These are phyloP conservation scores for Trichosanthes truncata DNA, from an alignment of 306 rosid species.

Conservation along the genomic window DNA sequence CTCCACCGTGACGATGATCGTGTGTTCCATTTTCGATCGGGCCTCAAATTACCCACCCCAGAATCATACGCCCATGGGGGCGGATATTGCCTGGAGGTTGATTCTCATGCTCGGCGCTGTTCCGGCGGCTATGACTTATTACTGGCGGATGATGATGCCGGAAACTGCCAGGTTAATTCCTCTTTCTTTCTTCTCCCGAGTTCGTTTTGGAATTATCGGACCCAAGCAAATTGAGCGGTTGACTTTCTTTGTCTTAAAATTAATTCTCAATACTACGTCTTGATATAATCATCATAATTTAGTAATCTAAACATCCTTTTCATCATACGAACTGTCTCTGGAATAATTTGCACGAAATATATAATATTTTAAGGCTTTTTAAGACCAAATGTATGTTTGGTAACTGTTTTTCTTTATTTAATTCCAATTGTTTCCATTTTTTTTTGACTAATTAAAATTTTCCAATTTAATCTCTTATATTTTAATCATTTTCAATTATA, in stretches of 20 bases:
- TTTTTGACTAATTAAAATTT: too few species aligned
- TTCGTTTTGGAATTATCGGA: background rate
- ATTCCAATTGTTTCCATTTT: too few species aligned
- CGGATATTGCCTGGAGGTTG: constrained; percentile 67
- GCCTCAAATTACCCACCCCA: background rate
- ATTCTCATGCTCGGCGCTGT: constrained; percentile 58
- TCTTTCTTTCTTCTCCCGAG: background rate
- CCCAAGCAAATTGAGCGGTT: background rate
- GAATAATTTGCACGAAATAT: background rate
- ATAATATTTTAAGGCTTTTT: background rate
- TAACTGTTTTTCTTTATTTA: too few species aligned
- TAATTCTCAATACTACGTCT: background rate
- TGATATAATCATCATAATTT: background rate
- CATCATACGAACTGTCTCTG: background rate
- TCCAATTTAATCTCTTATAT: too few species aligned
- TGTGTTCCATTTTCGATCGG: constrained; percentile 33
- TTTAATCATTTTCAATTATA: too few species aligned
- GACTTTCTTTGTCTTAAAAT: background rate
- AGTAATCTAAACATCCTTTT: background rate
- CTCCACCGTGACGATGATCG: constrained; percentile 43
- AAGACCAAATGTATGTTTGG: too few species aligned
- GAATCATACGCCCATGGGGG: constrained; percentile 24
- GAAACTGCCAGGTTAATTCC: constrained; percentile 70
- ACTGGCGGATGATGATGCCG: constrained; percentile 87
- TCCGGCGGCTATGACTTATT: constrained; percentile 75